Base-by-base conservation (phyloP, 495 filamentous ascomycete genomes). In the Saxispiralis lemnorum region DNA sequence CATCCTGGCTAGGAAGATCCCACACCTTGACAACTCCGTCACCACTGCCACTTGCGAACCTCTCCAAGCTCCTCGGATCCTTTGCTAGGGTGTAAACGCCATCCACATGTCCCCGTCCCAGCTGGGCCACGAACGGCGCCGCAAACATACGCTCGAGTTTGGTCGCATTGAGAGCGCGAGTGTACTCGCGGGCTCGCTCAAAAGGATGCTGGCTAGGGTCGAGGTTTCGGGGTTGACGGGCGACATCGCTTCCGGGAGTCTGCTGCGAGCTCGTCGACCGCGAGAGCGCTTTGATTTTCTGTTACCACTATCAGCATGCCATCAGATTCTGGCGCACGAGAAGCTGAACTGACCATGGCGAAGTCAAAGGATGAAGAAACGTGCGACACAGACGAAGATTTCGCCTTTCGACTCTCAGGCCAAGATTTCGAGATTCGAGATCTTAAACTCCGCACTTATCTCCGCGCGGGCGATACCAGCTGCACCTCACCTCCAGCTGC, bases 141-240 rank as follows among this genome's bases (percentile, higher is more conserved):
- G 89, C 88, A 56, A 96, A 95, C 75, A 97, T 86, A 49, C 89
- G 79, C 61, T 95, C 83, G 41, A 97, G 60, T 54, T 97, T 97
- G 38, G 82, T 81, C 7, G 87, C 86, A 74, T 87, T 95, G 53
- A 86, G 71, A 20, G 83, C 81, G 40, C 82, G 69, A 7, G 79
- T 83, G 57, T 96, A 96, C 64, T 97, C 89, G 58, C 92, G 70
- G 38, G 86, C 89, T 52, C 84, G 70, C 60, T 92, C 87, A 62
- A 96, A 96, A 17, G 92, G 92, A 67, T 97, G 89, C 41, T 89
- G 70, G 28, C 83, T 75, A 10, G 89, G 92, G 56, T 94, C 84
- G 46, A 96, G 72, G 53, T 97, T 97, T 51, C 88, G 78, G 41
- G 82, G 75, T 53, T 79, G 72, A 52, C 73, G 74, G 38, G 76